These are phyloP conservation scores for Phytophthora cryptogea DNA, from an alignment of 352 stramenopile species.

Conservation along the genomic window DNA sequence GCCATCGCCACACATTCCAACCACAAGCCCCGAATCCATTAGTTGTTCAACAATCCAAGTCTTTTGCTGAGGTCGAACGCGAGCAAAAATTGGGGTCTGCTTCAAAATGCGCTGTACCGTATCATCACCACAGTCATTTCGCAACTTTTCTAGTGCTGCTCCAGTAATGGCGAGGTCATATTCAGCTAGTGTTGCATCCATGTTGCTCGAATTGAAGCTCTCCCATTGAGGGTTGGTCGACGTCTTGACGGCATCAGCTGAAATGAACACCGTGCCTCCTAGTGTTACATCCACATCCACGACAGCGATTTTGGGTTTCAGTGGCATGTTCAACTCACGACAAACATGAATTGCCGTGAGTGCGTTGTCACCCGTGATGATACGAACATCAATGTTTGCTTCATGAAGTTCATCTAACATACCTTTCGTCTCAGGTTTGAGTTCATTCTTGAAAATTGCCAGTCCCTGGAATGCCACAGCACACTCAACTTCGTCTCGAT, in stretches of 20 bases:
- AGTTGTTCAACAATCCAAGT: slow-evolving; percentile 59
- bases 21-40: slow-evolving; percentile 46
- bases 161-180: slow-evolving; percentile 58
- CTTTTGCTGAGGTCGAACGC: slow-evolving; percentile 62
- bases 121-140: slow-evolving; percentile 31
- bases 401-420: slow-evolving; percentile 63
- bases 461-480: slow-evolving; percentile 61
- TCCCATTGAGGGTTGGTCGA: slow-evolving; percentile 22
- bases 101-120: slow-evolving; percentile 44
- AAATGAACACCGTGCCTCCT: slow-evolving; percentile 32
- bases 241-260: slow-evolving; percentile 34
- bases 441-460: slow-evolving; percentile 76
- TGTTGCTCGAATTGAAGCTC: slow-evolving; percentile 36
- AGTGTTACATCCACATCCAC: slow-evolving; percentile 37
- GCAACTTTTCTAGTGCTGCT: slow-evolving; percentile 46
- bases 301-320: slow-evolving; percentile 46
- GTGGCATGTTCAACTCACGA: slow-evolving; percentile 43
- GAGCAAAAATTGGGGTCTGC: slow-evolving; percentile 58
- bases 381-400: slow-evolving; percentile 62
- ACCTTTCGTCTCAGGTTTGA: slow-evolving; percentile 59
- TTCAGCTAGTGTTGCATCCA: slow-evolving; percentile 27
- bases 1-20: slow-evolving; percentile 63
- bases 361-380: slow-evolving; percentile 77
- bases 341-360: slow-evolving; percentile 52
- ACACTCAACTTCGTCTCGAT: slow-evolving; percentile 44